Conservation (phyloP, 179 eudicot species). For the Spinacia oleracea region DNA sequence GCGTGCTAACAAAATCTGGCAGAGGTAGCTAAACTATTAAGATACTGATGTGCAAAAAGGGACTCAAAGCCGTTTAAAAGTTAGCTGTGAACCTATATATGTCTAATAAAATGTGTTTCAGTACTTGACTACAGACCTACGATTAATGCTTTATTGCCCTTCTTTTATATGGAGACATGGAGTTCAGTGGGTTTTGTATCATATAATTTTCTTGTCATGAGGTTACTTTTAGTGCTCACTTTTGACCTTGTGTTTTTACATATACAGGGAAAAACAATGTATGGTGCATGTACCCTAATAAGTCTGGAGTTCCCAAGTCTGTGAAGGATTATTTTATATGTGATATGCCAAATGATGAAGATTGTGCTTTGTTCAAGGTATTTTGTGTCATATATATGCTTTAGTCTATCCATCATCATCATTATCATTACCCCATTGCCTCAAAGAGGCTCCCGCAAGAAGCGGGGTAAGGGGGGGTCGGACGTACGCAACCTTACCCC, state of each 20-base stretch:
- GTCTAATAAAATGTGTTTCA: background rate
- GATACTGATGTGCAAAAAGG: background rate
- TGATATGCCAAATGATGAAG: constrained; percentile 29
- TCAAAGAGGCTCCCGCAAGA: no score
- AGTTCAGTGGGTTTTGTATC: background rate
- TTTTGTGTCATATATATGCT: background rate
- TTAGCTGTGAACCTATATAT: background rate
- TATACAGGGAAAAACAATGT: constrained; percentile 74
- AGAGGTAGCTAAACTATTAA: background rate
- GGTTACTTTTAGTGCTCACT: background rate
- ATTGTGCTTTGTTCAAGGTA: constrained; percentile 40
- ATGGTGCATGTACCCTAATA: constrained; percentile 89
- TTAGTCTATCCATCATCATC: background rate
- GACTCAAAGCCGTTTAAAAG: background rate
- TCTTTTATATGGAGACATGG: background rate
- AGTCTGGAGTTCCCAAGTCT: constrained; percentile 63
- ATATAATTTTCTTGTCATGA: constrained; percentile 8
- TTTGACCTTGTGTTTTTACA: constrained; percentile 4
- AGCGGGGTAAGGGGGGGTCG: no score
- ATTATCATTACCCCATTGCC: no score
- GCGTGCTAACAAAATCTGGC: background rate
- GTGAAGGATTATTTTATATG: constrained; percentile 54
- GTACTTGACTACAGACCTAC: background rate
- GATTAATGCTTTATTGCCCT: background rate
- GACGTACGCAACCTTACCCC: no score